These are phyloP conservation scores for Malus hybrid DNA, from an alignment of 331 rosid species.

Conservation along the genomic window DNA sequence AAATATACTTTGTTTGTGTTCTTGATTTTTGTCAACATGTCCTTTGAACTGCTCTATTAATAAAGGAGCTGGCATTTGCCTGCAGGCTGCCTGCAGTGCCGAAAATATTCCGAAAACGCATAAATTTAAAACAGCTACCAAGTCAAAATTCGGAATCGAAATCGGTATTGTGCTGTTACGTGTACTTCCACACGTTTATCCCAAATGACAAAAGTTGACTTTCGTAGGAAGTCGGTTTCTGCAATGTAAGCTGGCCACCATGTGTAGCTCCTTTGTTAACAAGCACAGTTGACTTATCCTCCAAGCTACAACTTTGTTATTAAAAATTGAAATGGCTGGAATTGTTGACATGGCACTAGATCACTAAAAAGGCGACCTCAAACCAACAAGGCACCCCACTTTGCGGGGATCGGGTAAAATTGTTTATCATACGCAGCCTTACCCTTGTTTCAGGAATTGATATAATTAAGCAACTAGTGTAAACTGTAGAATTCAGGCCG, in stretches of 20 bases:
- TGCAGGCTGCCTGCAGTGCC: neutral
- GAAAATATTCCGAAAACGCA: neutral
- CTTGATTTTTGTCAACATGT: slow-evolving; percentile 4
- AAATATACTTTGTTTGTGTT: neutral
- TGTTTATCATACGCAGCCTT: too few species aligned
- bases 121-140: neutral
- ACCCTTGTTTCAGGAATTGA: too few species aligned
- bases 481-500: neutral
- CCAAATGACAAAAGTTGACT: slow-evolving; percentile 48
- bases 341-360: neutral
- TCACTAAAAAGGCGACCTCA: too few species aligned
- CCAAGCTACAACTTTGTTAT: neutral
- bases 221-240: slow-evolving; percentile 14
- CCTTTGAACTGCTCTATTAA: slow-evolving; percentile 6
- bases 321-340: neutral
- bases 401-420: too few species aligned
- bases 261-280: neutral
- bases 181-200: slow-evolving; percentile 10
- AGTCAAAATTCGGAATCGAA: neutral
- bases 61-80: slow-evolving; percentile 4
- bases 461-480: neutral
- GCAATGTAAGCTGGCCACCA: slow-evolving; percentile 2
- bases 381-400: too few species aligned
- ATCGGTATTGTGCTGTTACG: slow-evolving; percentile 6
- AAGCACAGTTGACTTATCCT: neutral